Base-by-base conservation (phyloP, 257 asterid genomes). In the Solanum chilense region DNA sequence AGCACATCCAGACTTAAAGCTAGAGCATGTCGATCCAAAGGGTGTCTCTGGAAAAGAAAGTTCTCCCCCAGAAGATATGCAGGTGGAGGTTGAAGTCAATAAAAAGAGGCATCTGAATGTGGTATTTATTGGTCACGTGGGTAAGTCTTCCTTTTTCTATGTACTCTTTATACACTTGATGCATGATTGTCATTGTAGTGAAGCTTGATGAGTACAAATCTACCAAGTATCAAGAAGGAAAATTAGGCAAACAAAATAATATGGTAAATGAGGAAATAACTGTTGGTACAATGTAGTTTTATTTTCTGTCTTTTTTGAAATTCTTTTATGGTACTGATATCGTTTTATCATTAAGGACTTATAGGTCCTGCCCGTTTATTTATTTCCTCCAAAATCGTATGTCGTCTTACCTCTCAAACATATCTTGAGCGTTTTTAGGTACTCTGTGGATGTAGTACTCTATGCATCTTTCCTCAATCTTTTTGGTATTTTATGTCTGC, bases 61-160 rank as follows among this genome's bases (percentile, higher is more conserved):
- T 41, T 58, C 83, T 70, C 25, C 73, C 33, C 25, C 29, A 13
- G 87, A 85, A 31, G 87, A 84, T 84, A 45, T 37, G 68, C 39
- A 15, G 14, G 27, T 89, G 44, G 96, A 88, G 87, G 88, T 5
- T 83, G 95, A 92, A 45, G 90, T 83, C 56, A 92, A 80, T 25
- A 91, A 23, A 33, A 97, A 97, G 92, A 91, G 99, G 35, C 99
- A 97, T 86, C 89, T 97, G 91, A 97, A 97, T 92, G 99, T 93
- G 88, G 99, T 97, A 44, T 97, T 96, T 88, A 97, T 96, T 69
- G 99, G 99, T 66, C 99, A 97, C 84, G 99, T 97, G 76, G 99
- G 99, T 97, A 91, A n/a, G 98, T 12, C 45, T 73, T 70, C 23
- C 41, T 52, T 73, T 47, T 77, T 21, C 35, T 39, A 10, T 49